Conservation (phyloP, 495 filamentous ascomycete species). For the Aspergillus olivimuriae region DNA sequence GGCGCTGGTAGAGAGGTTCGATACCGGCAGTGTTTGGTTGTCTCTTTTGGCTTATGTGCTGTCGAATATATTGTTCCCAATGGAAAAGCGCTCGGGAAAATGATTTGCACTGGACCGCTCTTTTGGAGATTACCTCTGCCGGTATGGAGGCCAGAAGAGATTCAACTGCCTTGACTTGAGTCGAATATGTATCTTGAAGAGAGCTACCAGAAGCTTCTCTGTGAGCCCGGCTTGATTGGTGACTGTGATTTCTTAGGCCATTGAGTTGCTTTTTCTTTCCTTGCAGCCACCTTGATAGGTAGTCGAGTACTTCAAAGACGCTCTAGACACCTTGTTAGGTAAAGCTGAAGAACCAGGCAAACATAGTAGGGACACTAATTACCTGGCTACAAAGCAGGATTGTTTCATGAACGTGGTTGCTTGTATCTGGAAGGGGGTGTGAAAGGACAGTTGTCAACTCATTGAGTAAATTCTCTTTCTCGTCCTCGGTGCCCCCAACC, state of each 20-base stretch:
- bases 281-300: slow-evolving; percentile 84
- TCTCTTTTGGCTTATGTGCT: slow-evolving; percentile 38
- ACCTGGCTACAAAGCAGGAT: slow-evolving; percentile 80
- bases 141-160: slow-evolving; percentile 64
- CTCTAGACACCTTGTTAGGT: too few relatives aligned
- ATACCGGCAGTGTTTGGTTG: slow-evolving; percentile 33
- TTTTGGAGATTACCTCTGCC: slow-evolving; percentile 73
- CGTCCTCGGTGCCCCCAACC: slow-evolving; percentile 57
- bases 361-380: too few relatives aligned
- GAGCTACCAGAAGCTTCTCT: slow-evolving; percentile 30
- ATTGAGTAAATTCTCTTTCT: slow-evolving; percentile 57
- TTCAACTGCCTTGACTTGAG: slow-evolving; percentile 57
- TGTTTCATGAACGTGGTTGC: slow-evolving; percentile 54
- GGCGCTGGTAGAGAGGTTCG: slow-evolving; percentile 59
- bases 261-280: slow-evolving; percentile 61
- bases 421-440: slow-evolving; percentile 49
- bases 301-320: slow-evolving; percentile 86
- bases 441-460: slow-evolving; percentile 68
- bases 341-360: too few relatives aligned
- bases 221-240: slow-evolving; percentile 32
- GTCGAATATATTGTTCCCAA: slow-evolving; percentile 84
- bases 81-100: slow-evolving; percentile 88
- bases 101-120: slow-evolving; percentile 86
- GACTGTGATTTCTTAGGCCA: slow-evolving; percentile 25
- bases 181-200: slow-evolving; percentile 35